Base-by-base conservation (phyloP, 2,329 filamentous ascomycete genomes). In the Fusarium redolens region DNA sequence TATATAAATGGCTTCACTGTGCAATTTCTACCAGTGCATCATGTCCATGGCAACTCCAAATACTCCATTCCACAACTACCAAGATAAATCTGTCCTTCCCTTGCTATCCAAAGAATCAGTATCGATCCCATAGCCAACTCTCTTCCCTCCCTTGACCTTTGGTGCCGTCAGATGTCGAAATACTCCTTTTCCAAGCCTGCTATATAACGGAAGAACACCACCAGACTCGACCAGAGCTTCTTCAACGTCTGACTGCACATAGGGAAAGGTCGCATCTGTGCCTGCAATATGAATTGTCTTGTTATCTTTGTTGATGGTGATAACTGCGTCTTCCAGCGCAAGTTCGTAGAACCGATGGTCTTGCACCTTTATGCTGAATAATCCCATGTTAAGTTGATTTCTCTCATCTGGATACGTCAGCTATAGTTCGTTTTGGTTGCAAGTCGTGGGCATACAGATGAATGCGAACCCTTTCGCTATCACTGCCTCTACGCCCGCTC, bases 401-500 rank as follows among this genome's bases (percentile, higher is more conserved):
- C 47, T 50, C 28, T 50, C 45, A 31, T 48, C 28, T 48, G n/a
- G 6, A 5, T n/a, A 17, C 15, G 14, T 48, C 9, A 48, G 14
- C n/a, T 14, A 8, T 48, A 14, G 4, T 0, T 48, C 20, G 4
- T n/a, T 7, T 20, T 12, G 9, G 0, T 31, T n/a, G 0, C 4
- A 10, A 5, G 28, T 5, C 14, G n/a, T 8, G 4, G 18, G 72
- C 72, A 2, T 58, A 61, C 15, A 73, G 28, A 73, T 72, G 12
- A 73, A 73, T 7, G 71, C 71, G 25, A 66, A 73, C 5, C 71
- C 69, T 30, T 68, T 66, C 1, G 71, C 71, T 33, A 73, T 73
- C 7, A 73, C 69, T 12, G 69, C 69, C 20, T 72, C 65, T 3
- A 70, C 38, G 1, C 44, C 65, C 2, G 69, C 38, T 35, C 71